phyloP scores from a whole-genome alignment of 208 protist species.

The Leishmania guyanensis region DNA sequence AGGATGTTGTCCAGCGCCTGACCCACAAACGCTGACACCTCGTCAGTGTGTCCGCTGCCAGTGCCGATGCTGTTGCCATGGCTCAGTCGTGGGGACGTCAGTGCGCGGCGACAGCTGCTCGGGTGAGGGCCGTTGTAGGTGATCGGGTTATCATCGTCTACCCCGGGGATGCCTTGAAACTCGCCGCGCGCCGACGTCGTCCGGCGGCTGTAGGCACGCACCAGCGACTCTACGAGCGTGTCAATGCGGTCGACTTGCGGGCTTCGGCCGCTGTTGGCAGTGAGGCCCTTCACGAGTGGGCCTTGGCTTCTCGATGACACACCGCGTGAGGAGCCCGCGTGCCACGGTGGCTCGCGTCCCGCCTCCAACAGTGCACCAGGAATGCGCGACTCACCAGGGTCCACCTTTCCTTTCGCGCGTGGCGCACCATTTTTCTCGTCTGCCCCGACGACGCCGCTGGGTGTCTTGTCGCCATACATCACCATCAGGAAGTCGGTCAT shows the following conservation, averaged over 20 bases:
- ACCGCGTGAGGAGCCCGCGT: not conserved
- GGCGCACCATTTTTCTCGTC: not conserved
- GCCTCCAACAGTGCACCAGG: not conserved
- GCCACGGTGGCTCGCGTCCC: not conserved
- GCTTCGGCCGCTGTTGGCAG: slow-evolving; percentile 25
- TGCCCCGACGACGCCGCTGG: not conserved
- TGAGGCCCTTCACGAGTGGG: slow-evolving; percentile 23
- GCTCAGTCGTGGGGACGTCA: slow-evolving; percentile 17
- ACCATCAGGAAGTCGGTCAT: slow-evolving; percentile 48
- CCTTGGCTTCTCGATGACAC: not conserved
- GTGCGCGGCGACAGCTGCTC: slow-evolving; percentile 18
- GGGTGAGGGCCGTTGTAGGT: slow-evolving; percentile 16
- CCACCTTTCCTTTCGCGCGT: not conserved
- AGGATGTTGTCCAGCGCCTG: slow-evolving; percentile 50
- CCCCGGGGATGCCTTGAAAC: slow-evolving; percentile 14
- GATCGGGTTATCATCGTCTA: slow-evolving; percentile 25
- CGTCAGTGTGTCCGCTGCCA: slow-evolving; percentile 13
- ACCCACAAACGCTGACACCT: slow-evolving; percentile 43
- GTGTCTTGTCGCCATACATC: slow-evolving; percentile 37
- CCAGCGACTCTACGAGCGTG: slow-evolving; percentile 36
- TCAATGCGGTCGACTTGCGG: slow-evolving; percentile 34
- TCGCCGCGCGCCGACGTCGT: slow-evolving; percentile 15
- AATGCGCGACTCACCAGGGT: not conserved
- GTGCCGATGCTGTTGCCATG: not conserved
- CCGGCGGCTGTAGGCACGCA: slow-evolving; percentile 35